Evolutionary conservation across 1,284 basidiomycete genomes (phyloP).

Genomic region (Irpex sp.): DNA sequence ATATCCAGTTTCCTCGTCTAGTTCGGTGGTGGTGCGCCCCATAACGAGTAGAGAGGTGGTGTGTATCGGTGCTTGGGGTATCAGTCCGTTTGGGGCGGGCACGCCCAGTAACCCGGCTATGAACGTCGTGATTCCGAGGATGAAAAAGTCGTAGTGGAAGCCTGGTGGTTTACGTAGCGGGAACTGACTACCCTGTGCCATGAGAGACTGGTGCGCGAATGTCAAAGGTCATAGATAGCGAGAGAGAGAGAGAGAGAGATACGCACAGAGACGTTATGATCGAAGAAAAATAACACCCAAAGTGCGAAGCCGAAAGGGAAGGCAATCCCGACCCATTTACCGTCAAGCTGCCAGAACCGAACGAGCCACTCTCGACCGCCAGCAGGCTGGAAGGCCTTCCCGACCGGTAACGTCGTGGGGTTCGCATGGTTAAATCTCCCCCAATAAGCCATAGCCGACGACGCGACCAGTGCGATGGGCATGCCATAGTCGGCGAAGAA

Average conservation of each 20-base stretch:
- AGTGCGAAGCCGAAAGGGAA: slow-evolving; percentile 68
- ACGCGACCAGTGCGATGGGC: slow-evolving; percentile 75
- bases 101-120: slow-evolving; percentile 89
- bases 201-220: slow-evolving; percentile 57
- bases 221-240: not conserved
- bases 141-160: slow-evolving; percentile 88
- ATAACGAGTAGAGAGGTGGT: slow-evolving; percentile 82
- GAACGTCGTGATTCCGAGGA: slow-evolving; percentile 89
- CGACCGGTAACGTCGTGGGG: slow-evolving; percentile 64
- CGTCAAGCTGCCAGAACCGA: slow-evolving; percentile 85
- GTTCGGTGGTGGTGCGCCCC: slow-evolving; percentile 43
- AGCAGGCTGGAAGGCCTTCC: slow-evolving; percentile 68
- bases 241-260: not conserved
- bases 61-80: slow-evolving; percentile 95
- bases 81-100: slow-evolving; percentile 92
- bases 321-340: slow-evolving; percentile 85
- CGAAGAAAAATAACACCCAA: slow-evolving; percentile 73
- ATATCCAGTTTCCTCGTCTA: slow-evolving; percentile 31
- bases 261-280: slow-evolving; percentile 80
- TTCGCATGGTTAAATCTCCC: slow-evolving; percentile 66
- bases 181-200: slow-evolving; percentile 90
- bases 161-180: slow-evolving; percentile 89
- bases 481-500: slow-evolving; percentile 87
- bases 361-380: slow-evolving; percentile 81
- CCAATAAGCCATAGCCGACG: slow-evolving; percentile 81